Conservation (phyloP, 2,329 filamentous ascomycete genomes). For the Tolypocladium cylindrosporum region DNA sequence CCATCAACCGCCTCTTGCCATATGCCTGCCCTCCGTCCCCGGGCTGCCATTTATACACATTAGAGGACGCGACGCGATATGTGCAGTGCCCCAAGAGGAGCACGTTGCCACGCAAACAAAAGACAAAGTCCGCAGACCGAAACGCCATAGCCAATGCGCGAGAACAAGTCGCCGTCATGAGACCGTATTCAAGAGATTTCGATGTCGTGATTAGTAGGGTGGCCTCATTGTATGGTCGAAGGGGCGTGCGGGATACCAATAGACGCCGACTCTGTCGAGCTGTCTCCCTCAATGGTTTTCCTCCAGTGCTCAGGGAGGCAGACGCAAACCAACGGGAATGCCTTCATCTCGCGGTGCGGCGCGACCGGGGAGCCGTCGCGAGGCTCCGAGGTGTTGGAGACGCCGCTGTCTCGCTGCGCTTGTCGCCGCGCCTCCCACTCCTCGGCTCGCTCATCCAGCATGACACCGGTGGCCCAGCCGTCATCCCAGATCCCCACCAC, state of each 20-base stretch:
- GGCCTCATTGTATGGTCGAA: constrained; percentile 2
- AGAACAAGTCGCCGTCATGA: constrained; percentile 9
- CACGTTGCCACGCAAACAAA: background rate
- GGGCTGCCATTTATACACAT: background rate
- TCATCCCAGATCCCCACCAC: constrained; percentile 98
- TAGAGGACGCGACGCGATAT: background rate
- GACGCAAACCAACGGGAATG: constrained; percentile 93
- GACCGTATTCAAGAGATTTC: constrained; percentile 14
- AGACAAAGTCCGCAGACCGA: constrained; percentile 9
- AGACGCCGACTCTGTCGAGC: constrained; percentile 54
- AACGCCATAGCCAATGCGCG: constrained; percentile 29
- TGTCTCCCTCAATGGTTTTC: constrained; percentile 90
- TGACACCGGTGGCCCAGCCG: constrained; percentile 91
- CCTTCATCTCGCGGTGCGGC: constrained; percentile 73
- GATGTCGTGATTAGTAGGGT: background rate
- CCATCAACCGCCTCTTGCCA: background rate
- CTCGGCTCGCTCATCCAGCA: constrained; percentile 73
- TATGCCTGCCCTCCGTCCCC: background rate
- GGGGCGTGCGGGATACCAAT: constrained; percentile 16
- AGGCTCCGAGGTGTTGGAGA: constrained; percentile 67
- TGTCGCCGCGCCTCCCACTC: constrained; percentile 75
- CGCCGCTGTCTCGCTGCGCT: constrained; percentile 81
- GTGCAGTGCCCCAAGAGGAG: background rate
- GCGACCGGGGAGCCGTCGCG: constrained; percentile 52
- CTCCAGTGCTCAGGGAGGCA: constrained; percentile 93